phyloP scores from a whole-genome alignment of 2,329 filamentous ascomycete species.

The Colletotrichum euphorbiae region DNA sequence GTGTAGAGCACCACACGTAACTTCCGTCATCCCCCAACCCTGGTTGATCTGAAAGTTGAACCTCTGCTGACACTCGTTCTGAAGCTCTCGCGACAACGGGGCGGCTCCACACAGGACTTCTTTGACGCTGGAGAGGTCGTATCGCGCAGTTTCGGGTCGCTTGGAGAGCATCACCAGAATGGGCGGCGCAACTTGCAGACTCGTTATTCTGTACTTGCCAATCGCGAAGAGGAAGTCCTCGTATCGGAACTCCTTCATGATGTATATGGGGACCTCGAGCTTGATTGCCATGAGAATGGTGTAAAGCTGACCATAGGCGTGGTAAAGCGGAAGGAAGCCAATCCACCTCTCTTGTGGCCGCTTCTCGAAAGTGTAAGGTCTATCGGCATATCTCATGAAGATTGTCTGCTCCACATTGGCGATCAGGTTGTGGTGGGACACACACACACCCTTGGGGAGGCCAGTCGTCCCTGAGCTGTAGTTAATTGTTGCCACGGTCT shows the following conservation, averaged over 20 bases:
- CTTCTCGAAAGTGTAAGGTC: slow-evolving; percentile 49
- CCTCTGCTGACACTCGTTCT: slow-evolving; percentile 58
- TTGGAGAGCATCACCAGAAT: slow-evolving; percentile 71
- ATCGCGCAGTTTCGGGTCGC: slow-evolving; percentile 61
- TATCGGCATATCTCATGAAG: slow-evolving; percentile 55
- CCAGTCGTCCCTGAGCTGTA: slow-evolving; percentile 65
- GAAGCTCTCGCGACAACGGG: slow-evolving; percentile 56
- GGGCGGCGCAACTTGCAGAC: slow-evolving; percentile 66
- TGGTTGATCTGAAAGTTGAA: slow-evolving; percentile 58
- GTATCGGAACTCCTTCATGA: slow-evolving; percentile 69
- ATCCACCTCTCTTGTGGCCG: slow-evolving; percentile 61
- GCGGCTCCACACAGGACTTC: slow-evolving; percentile 65
- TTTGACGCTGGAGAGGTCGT: slow-evolving; percentile 63
- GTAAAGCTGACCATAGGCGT: slow-evolving; percentile 68
- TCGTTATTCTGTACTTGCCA: slow-evolving; percentile 64
- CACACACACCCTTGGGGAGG: slow-evolving; percentile 62
- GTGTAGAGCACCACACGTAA: slow-evolving; percentile 55
- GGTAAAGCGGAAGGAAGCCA: slow-evolving; percentile 75
- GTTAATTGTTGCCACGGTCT: slow-evolving; percentile 58
- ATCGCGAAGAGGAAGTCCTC: slow-evolving; percentile 63
- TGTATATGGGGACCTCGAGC: slow-evolving; percentile 60
- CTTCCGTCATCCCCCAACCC: slow-evolving; percentile 73
- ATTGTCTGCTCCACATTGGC: slow-evolving; percentile 63
- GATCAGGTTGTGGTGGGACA: slow-evolving; percentile 62
- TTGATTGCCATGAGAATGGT: slow-evolving; percentile 61